Percentiles rank a stretch among this genome's conserved stretches.
Conservation (phyloP, 371 early-diverging fungal genomes). For the Fennellomyces sp. region DNA sequence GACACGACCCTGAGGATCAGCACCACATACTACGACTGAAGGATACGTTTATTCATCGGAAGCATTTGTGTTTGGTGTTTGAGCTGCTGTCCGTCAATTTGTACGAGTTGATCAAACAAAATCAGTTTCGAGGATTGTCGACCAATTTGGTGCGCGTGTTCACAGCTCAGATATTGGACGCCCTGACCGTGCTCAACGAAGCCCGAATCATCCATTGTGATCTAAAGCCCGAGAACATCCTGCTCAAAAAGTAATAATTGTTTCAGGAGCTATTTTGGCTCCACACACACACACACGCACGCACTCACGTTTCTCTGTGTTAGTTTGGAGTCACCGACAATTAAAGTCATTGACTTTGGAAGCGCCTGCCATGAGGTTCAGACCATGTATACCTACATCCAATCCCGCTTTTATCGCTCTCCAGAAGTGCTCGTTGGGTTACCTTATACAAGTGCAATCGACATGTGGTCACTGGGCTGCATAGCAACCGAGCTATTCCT, state of each 20-base stretch:
- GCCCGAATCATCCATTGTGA: slow-evolving; percentile 97
- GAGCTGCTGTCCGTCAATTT: slow-evolving; percentile 95
- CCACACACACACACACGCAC: not conserved
- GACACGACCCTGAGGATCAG: slow-evolving; percentile 78
- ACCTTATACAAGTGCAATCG: slow-evolving; percentile 93
- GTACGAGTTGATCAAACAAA: slow-evolving; percentile 97
- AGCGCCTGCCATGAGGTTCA: slow-evolving; percentile 93
- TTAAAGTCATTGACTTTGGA: slow-evolving; percentile 99
- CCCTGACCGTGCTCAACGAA: slow-evolving; percentile 80
- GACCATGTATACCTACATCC: slow-evolving; percentile 95
- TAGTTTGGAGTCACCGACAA: slow-evolving; percentile 80
- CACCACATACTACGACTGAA: slow-evolving; percentile 86
- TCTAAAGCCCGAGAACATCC: slow-evolving; percentile 97
- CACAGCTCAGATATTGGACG: slow-evolving; percentile 84
- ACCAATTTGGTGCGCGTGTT: slow-evolving; percentile 87
- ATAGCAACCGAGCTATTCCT: slow-evolving; percentile 97
- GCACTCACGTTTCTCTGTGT: not conserved
- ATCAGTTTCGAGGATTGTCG: slow-evolving; percentile 93
- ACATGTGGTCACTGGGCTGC: slow-evolving; percentile 99
- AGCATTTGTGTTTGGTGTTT: slow-evolving; percentile 95
- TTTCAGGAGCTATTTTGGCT: no score
- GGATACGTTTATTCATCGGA: slow-evolving; percentile 91
- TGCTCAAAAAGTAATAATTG: slow-evolving; percentile 79
- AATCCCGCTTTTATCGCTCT: slow-evolving; percentile 96
- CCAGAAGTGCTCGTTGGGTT: slow-evolving; percentile 97